Evolutionary conservation across 2,329 filamentous ascomycete genomes (phyloP), one percentile per base, ranked within the genome.

Genomic region (Rachicladosporium sp.): DNA sequence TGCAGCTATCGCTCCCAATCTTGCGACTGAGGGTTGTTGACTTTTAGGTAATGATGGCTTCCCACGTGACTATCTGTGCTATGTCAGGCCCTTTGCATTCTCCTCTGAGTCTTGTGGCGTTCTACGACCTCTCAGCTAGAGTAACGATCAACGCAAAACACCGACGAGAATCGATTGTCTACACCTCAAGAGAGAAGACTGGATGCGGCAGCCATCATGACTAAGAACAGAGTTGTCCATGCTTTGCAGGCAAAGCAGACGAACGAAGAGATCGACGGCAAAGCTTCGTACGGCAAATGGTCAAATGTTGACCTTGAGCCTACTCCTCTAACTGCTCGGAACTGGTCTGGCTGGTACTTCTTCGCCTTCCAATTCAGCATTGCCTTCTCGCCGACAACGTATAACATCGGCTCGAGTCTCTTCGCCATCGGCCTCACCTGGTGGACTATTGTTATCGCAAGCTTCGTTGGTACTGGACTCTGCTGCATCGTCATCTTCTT

Each of bases 341-440:
- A 43, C 31, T 50, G 49, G 48, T 27, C 23, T 7, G 23, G 23
- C 23, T 47, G 43, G 35, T 48, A 58, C 36, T 60, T 58, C 44
- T 56, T 59, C 30, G 48, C 52, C 10, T 59, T 58, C 36, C 56
- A 59, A 33, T 44, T 59, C 41, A 58, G 50, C 10, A 53, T 54
- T 31, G 56, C 57, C 2, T 60, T 61, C 37, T 55, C 52, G 8
- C 55, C 54, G 2, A 53, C 50, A n/a, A 58, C 52, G 4, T 60
- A 59, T 43, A 60, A 59, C 38, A 53, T 60, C 49, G 48, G 48
- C 23, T 46, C 47, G 4, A 50, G 45, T 4, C 48, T 61, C 3
- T 49, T 59, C 21, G 51, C 54, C 1, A 54, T 55, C 6, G 57
- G 57, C 3, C 43, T 61, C 13, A 51, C 51, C 19, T 59, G 52